A percentile compares a stretch with the other conserved stretches of the same genome.
These are phyloP conservation scores for Entomophthora muscae DNA, from an alignment of 371 early-diverging fungal genomes.

Conservation along the genomic window DNA sequence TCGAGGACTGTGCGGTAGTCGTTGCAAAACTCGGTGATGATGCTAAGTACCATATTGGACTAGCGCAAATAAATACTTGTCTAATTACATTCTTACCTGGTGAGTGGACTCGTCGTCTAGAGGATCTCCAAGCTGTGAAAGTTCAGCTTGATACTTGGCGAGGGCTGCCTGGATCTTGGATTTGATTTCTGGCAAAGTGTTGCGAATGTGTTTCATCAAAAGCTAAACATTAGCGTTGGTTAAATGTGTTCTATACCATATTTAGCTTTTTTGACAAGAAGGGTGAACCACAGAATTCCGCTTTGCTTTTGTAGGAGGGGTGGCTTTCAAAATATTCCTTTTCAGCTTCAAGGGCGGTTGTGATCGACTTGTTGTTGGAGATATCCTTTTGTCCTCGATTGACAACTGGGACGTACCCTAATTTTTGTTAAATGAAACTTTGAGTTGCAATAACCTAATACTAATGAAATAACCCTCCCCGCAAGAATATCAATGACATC, in stretches of 20 bases:
- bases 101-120: slow-evolving; percentile 43
- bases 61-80: slow-evolving; percentile 15
- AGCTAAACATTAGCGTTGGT: slow-evolving; percentile 28
- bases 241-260: slow-evolving; percentile 31
- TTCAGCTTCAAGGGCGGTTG: slow-evolving; percentile 74
- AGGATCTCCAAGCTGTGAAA: slow-evolving; percentile 78
- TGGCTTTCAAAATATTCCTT: slow-evolving; percentile 85
- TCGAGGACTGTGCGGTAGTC: slow-evolving; percentile 89
- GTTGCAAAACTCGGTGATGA: slow-evolving; percentile 91
- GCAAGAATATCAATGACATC: slow-evolving; percentile 98
- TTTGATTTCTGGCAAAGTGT: slow-evolving; percentile 95
- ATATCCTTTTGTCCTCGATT: slow-evolving; percentile 96
- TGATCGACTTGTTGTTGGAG: slow-evolving; percentile 73
- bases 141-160: slow-evolving; percentile 66
- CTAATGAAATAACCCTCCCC: slow-evolving; percentile 88
- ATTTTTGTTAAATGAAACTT: neutral
- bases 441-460: slow-evolving; percentile 41
- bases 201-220: slow-evolving; percentile 93
- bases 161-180: slow-evolving; percentile 74
- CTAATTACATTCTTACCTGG: slow-evolving; percentile 5
- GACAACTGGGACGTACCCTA: slow-evolving; percentile 71
- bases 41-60: slow-evolving; percentile 75
- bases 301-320: slow-evolving; percentile 81
- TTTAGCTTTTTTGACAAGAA: slow-evolving; percentile 91
- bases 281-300: slow-evolving; percentile 95